Base-by-base conservation (phyloP, 345 rosid species). In the Erodium maritimum region DNA sequence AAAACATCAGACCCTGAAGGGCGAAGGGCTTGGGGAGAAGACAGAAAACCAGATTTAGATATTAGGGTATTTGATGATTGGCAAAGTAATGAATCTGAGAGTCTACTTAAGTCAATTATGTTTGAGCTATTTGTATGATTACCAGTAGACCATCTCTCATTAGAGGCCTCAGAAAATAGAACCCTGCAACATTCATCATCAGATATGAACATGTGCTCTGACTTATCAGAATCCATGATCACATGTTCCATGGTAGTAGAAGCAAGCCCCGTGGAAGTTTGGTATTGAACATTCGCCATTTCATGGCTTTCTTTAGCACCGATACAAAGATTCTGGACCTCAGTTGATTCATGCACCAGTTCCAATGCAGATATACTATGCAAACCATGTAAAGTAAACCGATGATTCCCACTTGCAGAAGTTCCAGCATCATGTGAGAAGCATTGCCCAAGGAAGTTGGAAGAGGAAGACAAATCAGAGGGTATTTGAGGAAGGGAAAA, bases 101-200 rank as follows among this genome's bases (percentile, higher is more conserved):
- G 67, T 68, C 63, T 77, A 69, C 61, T 72, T 55, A 68, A 56
- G 34, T 60, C 74, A 68, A 61, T 61, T 65, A 73, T 61, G 58
- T 70, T 70, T 58, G 67, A 67, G 61, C 69, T 78, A 63, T 74
- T 67, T 16, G 70, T 65, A 57, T 66, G 64, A 70, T 69, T 67
- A 71, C 63, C 80, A 58, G 83, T 57, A 55, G 82, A 73, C 54
- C 61, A 55, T 57, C 65, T 71, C 62, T 71, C 74, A 34, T 65
- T 78, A 59, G 69, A 60, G 65, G 75, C 77, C 63, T 89, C 94
- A 7, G 81, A 73, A 56, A 89, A 85, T 69, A 89, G 80, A 65
- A 77, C 74, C 78, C 80, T 73, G 71, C 95, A 86, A 66, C 91
- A 89, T 71, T 90, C 97, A 65, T 87, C 96, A 68, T 93, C 96